These are phyloP conservation scores for Lentinula sp. DNA, from an alignment of 768 basidiomycete species.

Conservation along the genomic window DNA sequence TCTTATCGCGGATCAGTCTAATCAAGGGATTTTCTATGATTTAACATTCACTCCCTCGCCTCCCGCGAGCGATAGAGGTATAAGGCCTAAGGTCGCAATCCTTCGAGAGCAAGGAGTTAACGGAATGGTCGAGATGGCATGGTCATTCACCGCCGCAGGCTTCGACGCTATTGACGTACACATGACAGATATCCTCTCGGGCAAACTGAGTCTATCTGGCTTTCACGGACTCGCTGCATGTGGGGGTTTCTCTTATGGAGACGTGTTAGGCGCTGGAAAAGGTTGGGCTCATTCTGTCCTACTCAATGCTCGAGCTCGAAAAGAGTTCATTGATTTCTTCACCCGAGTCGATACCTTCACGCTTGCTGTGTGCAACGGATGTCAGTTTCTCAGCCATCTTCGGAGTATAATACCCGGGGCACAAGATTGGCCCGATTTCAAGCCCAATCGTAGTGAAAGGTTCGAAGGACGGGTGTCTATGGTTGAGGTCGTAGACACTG, in stretches of 20 bases:
- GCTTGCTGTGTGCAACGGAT: conserved; percentile 96
- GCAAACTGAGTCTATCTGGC: conserved; percentile 47
- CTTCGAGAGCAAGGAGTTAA: conserved; percentile 98
- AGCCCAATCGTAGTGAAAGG: conserved; percentile 78
- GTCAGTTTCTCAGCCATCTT: conserved; percentile 92
- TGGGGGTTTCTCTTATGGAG: conserved; percentile 98
- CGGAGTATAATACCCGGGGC: conserved; percentile 87
- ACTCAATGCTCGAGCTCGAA: conserved; percentile 69
- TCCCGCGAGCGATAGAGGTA: conserved; percentile 23
- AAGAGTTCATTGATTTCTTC: conserved; percentile 81
- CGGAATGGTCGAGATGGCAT: conserved; percentile 97
- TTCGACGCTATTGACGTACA: conserved; percentile 96
- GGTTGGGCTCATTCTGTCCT: conserved; percentile 98
- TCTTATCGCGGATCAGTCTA: conserved; percentile 54
- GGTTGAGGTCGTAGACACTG: conserved; percentile 67
- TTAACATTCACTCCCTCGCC: conserved; percentile 52
- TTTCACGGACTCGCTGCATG: conserved; percentile 94
- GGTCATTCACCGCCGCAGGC: conserved; percentile 91
- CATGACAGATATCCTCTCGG: conserved; percentile 93
- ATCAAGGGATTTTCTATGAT: conserved; percentile 69
- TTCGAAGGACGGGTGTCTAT: conserved; percentile 86
- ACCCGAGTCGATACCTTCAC: conserved; percentile 75
- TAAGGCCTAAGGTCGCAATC: conserved; percentile 86
- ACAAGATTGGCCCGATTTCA: conserved; percentile 85
- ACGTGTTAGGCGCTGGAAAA: conserved; percentile 94